phyloP scores from a whole-genome alignment of 2,329 filamentous ascomycete species.

The Sordariomycetes sp. region DNA sequence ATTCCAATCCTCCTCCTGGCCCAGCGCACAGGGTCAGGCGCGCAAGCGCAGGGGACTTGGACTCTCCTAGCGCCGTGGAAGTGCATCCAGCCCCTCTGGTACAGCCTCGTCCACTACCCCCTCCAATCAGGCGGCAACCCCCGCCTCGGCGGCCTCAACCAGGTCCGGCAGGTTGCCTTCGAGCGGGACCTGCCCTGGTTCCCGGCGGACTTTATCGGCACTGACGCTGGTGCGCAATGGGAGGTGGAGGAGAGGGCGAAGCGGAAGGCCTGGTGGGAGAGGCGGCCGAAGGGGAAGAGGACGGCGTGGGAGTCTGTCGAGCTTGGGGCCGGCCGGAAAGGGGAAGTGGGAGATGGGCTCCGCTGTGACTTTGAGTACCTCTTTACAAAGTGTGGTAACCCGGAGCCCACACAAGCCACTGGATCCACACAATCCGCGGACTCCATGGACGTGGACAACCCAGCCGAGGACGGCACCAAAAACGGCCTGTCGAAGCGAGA shows the following conservation, averaged over 20 bases:
- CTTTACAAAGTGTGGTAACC: slow-evolving; percentile 23
- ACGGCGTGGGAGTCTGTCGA: slow-evolving; percentile 64
- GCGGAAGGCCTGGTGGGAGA: slow-evolving; percentile 22
- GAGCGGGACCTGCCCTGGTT: slow-evolving; percentile 75
- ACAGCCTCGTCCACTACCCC: slow-evolving; percentile 72
- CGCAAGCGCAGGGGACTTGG: slow-evolving; percentile 59
- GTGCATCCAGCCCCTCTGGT: slow-evolving; percentile 78
- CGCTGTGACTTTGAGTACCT: slow-evolving; percentile 73
- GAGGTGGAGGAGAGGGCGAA: slow-evolving; percentile 54
- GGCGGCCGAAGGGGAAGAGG: slow-evolving; percentile 72
- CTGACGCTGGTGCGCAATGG: slow-evolving; percentile 69
- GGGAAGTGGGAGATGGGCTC: slow-evolving; percentile 75
- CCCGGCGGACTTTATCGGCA: slow-evolving; percentile 74
- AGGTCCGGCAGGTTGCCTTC: slow-evolving; percentile 71
- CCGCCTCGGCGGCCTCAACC: slow-evolving; percentile 70
- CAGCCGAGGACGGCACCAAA: slow-evolving; percentile 5
- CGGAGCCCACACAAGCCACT: background rate
- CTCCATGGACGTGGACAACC: slow-evolving; percentile 8
- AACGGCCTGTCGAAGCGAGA: background rate
- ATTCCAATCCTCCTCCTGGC: slow-evolving; percentile 69
- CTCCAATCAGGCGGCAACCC: slow-evolving; percentile 72
- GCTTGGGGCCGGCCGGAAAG: slow-evolving; percentile 62
- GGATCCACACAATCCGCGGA: background rate
- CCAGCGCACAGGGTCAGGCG: slow-evolving; percentile 35
- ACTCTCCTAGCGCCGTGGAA: slow-evolving; percentile 84